Evolutionary conservation across 2,329 filamentous ascomycete species (phyloP).

Genomic region (Ophiostoma pallidulum): DNA sequence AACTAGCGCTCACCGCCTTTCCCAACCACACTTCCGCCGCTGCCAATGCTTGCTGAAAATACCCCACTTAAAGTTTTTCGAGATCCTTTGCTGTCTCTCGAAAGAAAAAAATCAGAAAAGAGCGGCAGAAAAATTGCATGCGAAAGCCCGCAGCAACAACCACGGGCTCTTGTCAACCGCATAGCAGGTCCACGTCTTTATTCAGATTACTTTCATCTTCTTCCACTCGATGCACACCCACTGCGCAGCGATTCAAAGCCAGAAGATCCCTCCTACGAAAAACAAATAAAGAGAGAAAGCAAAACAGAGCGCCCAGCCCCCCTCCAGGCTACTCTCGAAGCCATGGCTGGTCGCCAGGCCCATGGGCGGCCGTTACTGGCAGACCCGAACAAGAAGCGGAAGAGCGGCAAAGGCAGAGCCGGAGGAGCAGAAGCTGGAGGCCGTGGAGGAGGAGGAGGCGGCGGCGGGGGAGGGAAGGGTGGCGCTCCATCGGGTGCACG

Average conservation of each 20-base stretch:
- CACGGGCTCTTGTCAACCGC: too few relatives aligned
- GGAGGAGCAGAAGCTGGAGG: neutral
- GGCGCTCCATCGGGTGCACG: neutral
- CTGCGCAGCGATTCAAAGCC: too few relatives aligned
- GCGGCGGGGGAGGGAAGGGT: neutral
- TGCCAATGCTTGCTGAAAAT: constrained; percentile 1
- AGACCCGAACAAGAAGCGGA: constrained; percentile 22
- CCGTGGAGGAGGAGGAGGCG: neutral
- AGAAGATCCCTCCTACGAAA: too few relatives aligned
- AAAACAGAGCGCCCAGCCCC: too few relatives aligned
- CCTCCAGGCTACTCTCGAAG: too few relatives aligned
- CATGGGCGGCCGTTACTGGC: constrained; percentile 44
- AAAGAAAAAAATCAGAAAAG: constrained; percentile 13
- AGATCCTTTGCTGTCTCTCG: too few relatives aligned
- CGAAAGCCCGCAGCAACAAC: too few relatives aligned
- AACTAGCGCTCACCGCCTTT: constrained; percentile 14
- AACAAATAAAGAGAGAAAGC: too few relatives aligned
- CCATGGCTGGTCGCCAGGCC: constrained; percentile 50
- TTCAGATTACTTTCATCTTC: too few relatives aligned
- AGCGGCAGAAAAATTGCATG: constrained; percentile 1
- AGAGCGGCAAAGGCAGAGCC: constrained; percentile 25
- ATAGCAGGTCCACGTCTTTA: too few relatives aligned
- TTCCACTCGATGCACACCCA: too few relatives aligned
- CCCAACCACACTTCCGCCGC: neutral
- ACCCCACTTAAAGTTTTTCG: too few relatives aligned